These are phyloP conservation scores for Sporothrix schenckii DNA, from an alignment of 2,329 filamentous ascomycete genomes.

Conservation along the genomic window DNA sequence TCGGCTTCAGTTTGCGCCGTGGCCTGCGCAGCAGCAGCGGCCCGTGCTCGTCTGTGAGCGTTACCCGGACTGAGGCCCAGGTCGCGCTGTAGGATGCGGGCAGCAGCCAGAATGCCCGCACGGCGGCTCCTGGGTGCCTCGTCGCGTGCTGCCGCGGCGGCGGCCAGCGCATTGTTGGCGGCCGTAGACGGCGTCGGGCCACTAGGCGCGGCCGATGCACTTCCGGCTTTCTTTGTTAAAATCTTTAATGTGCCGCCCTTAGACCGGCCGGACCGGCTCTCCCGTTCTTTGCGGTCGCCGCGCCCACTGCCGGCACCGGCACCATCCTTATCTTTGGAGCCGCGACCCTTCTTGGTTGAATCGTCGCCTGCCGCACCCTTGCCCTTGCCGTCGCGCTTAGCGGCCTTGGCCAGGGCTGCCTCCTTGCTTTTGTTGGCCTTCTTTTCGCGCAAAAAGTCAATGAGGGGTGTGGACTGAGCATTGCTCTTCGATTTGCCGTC, in stretches of 20 bases:
- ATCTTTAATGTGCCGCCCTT: slow-evolving; percentile 57
- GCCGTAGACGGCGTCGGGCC: slow-evolving; percentile 40
- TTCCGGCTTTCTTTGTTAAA: slow-evolving; percentile 60
- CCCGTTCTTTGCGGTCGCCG: slow-evolving; percentile 59
- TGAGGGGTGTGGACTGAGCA: slow-evolving; percentile 80
- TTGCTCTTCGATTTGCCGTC: slow-evolving; percentile 60
- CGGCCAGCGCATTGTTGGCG: slow-evolving; percentile 44
- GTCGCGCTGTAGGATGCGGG: slow-evolving; percentile 67
- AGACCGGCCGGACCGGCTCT: slow-evolving; percentile 45
- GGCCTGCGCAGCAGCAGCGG: slow-evolving; percentile 51
- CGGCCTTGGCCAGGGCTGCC: slow-evolving; percentile 55
- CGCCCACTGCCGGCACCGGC: slow-evolving; percentile 1
- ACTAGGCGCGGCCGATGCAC: slow-evolving; percentile 55
- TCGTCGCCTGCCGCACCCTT: slow-evolving; percentile 44
- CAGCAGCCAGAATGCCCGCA: slow-evolving; percentile 64
- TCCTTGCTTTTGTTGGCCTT: slow-evolving; percentile 75
- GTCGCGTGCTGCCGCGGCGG: slow-evolving; percentile 56
- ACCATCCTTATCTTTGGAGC: slow-evolving; percentile 39
- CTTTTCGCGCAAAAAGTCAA: slow-evolving; percentile 89
- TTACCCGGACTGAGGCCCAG: slow-evolving; percentile 66
- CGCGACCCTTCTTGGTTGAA: slow-evolving; percentile 39
- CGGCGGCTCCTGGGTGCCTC: slow-evolving; percentile 59
- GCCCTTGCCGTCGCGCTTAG: slow-evolving; percentile 56
- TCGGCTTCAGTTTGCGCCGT: slow-evolving; percentile 49
- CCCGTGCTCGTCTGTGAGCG: slow-evolving; percentile 61